phyloP scores from a whole-genome alignment of 257 asterid genomes.

The Solanum clarkiae region DNA sequence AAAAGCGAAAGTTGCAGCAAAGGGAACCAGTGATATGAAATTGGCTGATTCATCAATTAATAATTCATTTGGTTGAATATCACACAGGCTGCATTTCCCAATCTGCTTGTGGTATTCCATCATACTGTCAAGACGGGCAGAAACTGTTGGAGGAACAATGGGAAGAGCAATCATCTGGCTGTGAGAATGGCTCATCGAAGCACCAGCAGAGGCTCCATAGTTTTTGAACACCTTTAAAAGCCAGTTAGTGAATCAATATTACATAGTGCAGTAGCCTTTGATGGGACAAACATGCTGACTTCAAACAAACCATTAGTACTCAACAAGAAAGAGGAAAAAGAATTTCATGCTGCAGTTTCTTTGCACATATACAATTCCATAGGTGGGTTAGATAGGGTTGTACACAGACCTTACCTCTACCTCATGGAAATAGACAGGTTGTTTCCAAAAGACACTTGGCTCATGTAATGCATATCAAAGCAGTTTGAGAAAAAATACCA shows the following conservation, averaged over 20 bases:
- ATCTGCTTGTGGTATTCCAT: conserved; percentile 49
- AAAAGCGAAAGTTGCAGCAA: conserved; percentile 71
- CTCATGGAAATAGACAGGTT: background rate
- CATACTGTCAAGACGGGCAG: conserved; percentile 58
- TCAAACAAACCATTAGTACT: background rate
- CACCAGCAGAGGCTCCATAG: conserved; percentile 98
- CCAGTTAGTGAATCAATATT: background rate
- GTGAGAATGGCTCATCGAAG: conserved; percentile 94
- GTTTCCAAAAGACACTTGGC: background rate
- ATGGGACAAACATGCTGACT: background rate
- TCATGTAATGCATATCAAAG: background rate
- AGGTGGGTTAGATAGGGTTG: background rate
- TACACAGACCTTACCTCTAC: background rate
- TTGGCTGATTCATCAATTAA: conserved; percentile 48
- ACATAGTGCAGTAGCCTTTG: background rate
- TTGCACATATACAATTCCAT: background rate
- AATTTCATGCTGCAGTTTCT: background rate
- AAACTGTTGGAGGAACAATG: conserved; percentile 57
- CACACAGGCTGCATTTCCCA: conserved; percentile 73
- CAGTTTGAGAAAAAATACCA: background rate
- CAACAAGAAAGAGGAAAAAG: background rate
- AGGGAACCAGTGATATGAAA: conserved; percentile 67
- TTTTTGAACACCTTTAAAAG: conserved; percentile 68
- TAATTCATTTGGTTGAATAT: conserved; percentile 27
- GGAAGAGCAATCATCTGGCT: conserved; percentile 94